These are phyloP conservation scores for Termitomyces sp. DNA, from an alignment of 768 basidiomycete genomes.

Conservation along the genomic window DNA sequence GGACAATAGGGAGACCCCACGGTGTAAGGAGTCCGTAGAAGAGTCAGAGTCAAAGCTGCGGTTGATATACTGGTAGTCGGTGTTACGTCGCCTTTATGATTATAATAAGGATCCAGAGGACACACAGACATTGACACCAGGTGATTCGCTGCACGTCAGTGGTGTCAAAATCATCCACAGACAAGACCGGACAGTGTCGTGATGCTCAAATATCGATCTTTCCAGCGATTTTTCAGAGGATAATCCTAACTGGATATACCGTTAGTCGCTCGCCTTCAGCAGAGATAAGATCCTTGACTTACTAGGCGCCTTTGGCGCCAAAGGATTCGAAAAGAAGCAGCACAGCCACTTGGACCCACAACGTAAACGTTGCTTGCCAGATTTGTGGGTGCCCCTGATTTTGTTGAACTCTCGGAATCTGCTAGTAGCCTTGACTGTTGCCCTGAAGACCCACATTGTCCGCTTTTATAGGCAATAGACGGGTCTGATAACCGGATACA, in stretches of 20 bases:
- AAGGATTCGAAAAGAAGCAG: conserved; percentile 17
- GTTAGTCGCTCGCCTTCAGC: background rate
- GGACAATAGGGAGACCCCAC: conserved; percentile 6
- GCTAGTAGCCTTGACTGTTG: conserved; percentile 1
- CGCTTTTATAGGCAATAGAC: conserved; percentile 16
- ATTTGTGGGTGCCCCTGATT: conserved; percentile 9
- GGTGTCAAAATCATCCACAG: background rate
- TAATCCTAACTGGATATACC: background rate
- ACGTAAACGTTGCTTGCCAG: conserved; percentile 28
- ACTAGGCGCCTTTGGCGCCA: background rate
- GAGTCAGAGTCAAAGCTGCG: background rate
- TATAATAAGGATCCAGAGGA: background rate
- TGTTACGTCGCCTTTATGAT: background rate
- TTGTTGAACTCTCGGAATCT: conserved; percentile 9
- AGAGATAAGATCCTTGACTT: background rate
- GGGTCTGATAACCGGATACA: conserved; percentile 5
- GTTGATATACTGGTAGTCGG: background rate
- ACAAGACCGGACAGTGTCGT: background rate
- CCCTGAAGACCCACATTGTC: conserved; percentile 25
- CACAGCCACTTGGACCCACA: conserved; percentile 42
- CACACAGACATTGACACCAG: background rate
- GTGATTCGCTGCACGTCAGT: background rate
- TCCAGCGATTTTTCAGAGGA: background rate
- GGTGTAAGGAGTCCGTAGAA: background rate
- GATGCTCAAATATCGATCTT: background rate